phyloP scores from a whole-genome alignment of 2,329 filamentous ascomycete genomes.

The Aspergillus uvarum region DNA sequence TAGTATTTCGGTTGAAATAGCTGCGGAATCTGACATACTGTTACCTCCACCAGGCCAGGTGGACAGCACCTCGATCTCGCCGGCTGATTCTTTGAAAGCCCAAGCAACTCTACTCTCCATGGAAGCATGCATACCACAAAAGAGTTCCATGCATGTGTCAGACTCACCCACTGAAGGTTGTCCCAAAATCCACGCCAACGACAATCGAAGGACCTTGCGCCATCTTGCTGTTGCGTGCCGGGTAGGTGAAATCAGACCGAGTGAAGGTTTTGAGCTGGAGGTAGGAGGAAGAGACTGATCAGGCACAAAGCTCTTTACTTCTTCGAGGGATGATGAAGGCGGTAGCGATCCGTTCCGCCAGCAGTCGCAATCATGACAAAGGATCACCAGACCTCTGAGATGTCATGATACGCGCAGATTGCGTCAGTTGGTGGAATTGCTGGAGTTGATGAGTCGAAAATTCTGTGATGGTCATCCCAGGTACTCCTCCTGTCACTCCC shows the following conservation, averaged over 20 bases:
- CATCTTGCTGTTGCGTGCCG: slow-evolving; percentile 1
- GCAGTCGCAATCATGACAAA: neutral
- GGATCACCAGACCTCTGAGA: no score
- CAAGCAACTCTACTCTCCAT: slow-evolving; percentile 21
- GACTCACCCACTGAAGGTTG: slow-evolving; percentile 31
- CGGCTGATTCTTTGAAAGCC: slow-evolving; percentile 14
- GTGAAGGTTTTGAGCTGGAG: no score
- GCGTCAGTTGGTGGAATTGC: no score
- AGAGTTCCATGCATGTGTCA: neutral
- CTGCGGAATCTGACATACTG: slow-evolving; percentile 12
- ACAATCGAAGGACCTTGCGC: slow-evolving; percentile 17
- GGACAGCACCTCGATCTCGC: slow-evolving; percentile 23
- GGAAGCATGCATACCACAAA: no score
- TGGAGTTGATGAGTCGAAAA: no score
- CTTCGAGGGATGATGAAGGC: no score
- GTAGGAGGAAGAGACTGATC: no score
- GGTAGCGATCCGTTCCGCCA: neutral
- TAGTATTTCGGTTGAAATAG: neutral
- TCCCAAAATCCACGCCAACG: slow-evolving; percentile 33
- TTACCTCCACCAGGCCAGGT: slow-evolving; percentile 29
- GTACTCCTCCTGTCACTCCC: no score
- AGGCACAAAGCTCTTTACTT: no score
- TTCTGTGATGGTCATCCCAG: no score
- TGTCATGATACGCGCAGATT: no score
- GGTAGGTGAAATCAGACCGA: neutral